Base-by-base conservation (phyloP, 371 early-diverging fungal genomes). In the Mycotypha africana region DNA sequence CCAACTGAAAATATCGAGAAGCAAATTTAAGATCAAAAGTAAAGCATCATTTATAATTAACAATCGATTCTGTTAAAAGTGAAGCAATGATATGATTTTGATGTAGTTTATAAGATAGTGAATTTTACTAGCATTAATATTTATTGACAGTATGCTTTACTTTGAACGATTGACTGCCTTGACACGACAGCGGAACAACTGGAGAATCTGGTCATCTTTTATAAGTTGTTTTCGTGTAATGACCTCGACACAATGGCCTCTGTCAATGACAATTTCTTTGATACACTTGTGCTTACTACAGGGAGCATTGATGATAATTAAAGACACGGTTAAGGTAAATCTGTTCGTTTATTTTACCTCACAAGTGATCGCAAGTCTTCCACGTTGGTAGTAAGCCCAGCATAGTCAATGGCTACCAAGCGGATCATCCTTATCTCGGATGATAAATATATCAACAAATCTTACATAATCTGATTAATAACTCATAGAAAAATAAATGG, bases 81-180 rank as follows among this genome's bases (percentile, higher is more conserved):
- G 9, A 33, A 33, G 34, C 34, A 33, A 14, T 33, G 9, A 33
- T 33, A 33, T 33, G 9, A 15, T 33, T 14, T 14, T 33, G 34
- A 33, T 33, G 15, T 33, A 33, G 15, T 9, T 14, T 33, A 33
- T 15, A 33, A 33, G 34, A 33, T 33, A 15, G 15, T 15, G n/a
- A 33, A 33, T n/a, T 33, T 11, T 15, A 33, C 15, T 33, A 9
- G 4, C 34, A 33, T 14, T 33, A 33, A 33, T n/a, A n/a, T n/a
- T n/a, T n/a, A n/a, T 44, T 44, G 44, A 37, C 26, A 45, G 37
- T 36, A 38, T 28, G 31, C 38, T 38, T 46, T 38, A 46, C 1
- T 38, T 20, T 46, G 38, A 46, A 46, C 47, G 47, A 46, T 38
- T 46, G 38, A 38, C 38, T 38, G 46, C 38, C 31, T 38, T 46